Base-by-base conservation (phyloP, 441 rosid genomes). In the Cnidoscolus chayamansa region DNA sequence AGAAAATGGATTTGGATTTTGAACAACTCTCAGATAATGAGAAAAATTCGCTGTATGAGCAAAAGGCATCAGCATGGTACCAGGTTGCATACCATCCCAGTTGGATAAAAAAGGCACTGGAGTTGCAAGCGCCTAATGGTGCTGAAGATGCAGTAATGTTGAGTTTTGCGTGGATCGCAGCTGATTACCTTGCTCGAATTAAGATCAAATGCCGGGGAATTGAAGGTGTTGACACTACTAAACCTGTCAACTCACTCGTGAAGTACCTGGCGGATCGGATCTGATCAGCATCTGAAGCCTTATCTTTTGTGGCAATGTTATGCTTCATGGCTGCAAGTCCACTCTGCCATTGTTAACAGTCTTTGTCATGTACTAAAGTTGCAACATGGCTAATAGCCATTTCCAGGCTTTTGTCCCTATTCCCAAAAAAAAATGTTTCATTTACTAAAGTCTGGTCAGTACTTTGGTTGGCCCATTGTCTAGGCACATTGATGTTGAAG, bases 41-140 rank as follows among this genome's bases (percentile, higher is more conserved):
- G 68, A 92, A 79, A 80, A 90, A 81, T 68, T 1, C 58, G 10
- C 15, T 82, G 35, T 90, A 83, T 57, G 97, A 94, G 82, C 82
- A 45, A 10, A 94, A 89, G 86, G 98, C 97, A 43, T 90, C 98
- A 1, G 97, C 97, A 1, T 92, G 97, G 97, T 94, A 94, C 75
- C 92, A 85, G 78, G 98, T 92, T 47, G 77, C 94, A 4, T 94
- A 90, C 86, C 87, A 85, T 77, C 90, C 96, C 6, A 30, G 78
- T 43, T 92, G 96, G 97, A 86, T 88, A 51, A 72, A 84, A 75
- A 84, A 84, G 84, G 78, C 90, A 4, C 55, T 68, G 30, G 84
- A 87, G 53, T 66, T 90, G 85, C 92, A 55, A 61, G 86, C 74
- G 45, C 76, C 79, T 1, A 85, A 79, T 68, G 78, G 76, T 40